A percentile compares a stretch with the other conserved stretches of the same genome.
Evolutionary conservation across 257 asterid species (phyloP).

Genomic region (Ligustrum vulgare): DNA sequence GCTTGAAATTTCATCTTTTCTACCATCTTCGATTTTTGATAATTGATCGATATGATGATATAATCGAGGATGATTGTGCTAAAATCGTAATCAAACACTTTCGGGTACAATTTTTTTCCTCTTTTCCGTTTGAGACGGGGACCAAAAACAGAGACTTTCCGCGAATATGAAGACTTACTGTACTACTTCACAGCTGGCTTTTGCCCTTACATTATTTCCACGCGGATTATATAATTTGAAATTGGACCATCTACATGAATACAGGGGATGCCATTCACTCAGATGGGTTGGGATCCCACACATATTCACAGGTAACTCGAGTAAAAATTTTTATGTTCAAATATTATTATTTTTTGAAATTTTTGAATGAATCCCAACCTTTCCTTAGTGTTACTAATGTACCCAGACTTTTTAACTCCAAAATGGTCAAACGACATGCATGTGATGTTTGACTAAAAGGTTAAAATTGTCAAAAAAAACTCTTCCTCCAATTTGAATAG

Average conservation of each 20-base stretch:
- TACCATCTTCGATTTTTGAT: constrained; percentile 16
- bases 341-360: no score
- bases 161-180: background rate
- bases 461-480: no score
- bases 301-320: no score
- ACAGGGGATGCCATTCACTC: no score
- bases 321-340: no score
- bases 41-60: background rate
- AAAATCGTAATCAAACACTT: background rate
- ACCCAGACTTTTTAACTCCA: no score
- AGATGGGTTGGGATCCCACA: no score
- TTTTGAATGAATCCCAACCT: background rate
- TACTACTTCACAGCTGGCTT: background rate
- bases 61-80: background rate
- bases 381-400: no score
- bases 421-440: no score
- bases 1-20: constrained; percentile 37
- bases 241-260: no score
- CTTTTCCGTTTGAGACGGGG: background rate
- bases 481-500: no score
- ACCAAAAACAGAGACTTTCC: background rate
- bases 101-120: background rate
- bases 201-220: background rate
- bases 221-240: background rate
- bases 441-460: no score